Percentiles rank a stretch among this genome's conserved stretches.
These are phyloP conservation scores for Lactarius vividus DNA, from an alignment of 768 basidiomycete species.

Conservation along the genomic window DNA sequence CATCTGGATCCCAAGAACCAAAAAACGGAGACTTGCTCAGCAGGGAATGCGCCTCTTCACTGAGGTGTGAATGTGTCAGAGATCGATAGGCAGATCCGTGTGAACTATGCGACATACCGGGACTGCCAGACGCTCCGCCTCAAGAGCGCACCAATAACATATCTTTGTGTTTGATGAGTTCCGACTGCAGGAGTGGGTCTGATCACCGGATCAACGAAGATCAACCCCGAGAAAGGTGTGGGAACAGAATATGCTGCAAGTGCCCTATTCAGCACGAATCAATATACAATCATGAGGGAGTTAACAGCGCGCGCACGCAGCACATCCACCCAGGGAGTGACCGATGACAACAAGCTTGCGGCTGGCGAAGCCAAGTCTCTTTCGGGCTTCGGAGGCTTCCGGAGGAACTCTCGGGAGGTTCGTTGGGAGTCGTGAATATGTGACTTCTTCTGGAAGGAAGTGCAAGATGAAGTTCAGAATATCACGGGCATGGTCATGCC, in stretches of 20 bases:
- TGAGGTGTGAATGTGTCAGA: constrained; percentile 29
- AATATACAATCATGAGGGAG: constrained; percentile 8
- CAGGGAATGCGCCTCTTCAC: constrained; percentile 55
- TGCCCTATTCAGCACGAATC: constrained; percentile 40
- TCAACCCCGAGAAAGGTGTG: constrained; percentile 62
- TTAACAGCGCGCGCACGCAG: constrained; percentile 50
- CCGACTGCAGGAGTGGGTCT: constrained; percentile 23
- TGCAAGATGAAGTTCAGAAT: constrained; percentile 69
- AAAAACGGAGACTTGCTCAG: constrained; percentile 66
- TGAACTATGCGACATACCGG: constrained; percentile 39
- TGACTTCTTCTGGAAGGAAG: constrained; percentile 53
- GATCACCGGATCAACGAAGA: constrained; percentile 81
- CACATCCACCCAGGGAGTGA: constrained; percentile 83
- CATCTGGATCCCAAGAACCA: constrained; percentile 61
- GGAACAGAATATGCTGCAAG: constrained; percentile 65
- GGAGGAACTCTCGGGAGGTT: constrained; percentile 51
- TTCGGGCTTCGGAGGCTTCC: constrained; percentile 43
- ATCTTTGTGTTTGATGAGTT: neutral
- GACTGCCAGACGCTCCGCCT: constrained; percentile 66
- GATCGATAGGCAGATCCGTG: neutral
- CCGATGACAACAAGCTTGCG: constrained; percentile 69
- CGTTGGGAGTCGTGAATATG: constrained; percentile 43
- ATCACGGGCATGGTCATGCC: constrained; percentile 76
- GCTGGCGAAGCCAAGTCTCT: constrained; percentile 44
- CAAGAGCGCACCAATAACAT: constrained; percentile 46